Base-by-base conservation (phyloP, 208 protist species). In the Crithidia sp. region DNA sequence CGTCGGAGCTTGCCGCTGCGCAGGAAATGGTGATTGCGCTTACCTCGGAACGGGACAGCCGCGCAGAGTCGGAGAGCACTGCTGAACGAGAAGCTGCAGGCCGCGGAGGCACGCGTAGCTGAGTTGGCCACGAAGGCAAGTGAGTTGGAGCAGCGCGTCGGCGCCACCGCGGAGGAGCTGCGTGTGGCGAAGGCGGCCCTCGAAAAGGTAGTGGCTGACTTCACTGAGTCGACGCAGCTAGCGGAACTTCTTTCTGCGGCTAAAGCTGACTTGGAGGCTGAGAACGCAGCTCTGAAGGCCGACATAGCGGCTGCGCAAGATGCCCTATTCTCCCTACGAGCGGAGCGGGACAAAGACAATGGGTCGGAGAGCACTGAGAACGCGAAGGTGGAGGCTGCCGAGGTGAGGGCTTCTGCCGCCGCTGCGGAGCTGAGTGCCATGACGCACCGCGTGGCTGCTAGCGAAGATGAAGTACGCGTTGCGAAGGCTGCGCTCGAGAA, bases 401-500 rank as follows among this genome's bases (percentile, higher is more conserved):
- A 28, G 28, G 28, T 1, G 28, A 28, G 0, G 28, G 28, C 28
- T 28, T 28, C 28, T 28, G 28, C 28, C 28, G 28, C 28, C 28
- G 28, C 28, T 28, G 28, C 28, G 28, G 28, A 28, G 28, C 28
- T 28, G 0, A 28, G 28, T 28, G 28, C 28, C 1, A 28, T 28
- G 28, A 28, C 28, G 28, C 28, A 28, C 1, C 28, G 28, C 28
- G 28, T 28, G 28, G 28, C 28, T 28, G 28, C 28, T 28, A 28
- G 28, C 28, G 45, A 49, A 13, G 45, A 49, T 49, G 9, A 49
- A 49, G 9, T 49, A 49, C 45, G 45, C 45, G 45, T 49, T 13
- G 45, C 45, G 12, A 49, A 49, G 2, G 39, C 2, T 7, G 19
- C 68, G 45, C 28, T 81, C 43, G 47, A 77, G n/a, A 36, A n/a